Percentiles rank a stretch among this genome's conserved stretches.
phyloP scores from a whole-genome alignment of 2,329 filamentous ascomycete species.

The Aspergillus fijiensis region DNA sequence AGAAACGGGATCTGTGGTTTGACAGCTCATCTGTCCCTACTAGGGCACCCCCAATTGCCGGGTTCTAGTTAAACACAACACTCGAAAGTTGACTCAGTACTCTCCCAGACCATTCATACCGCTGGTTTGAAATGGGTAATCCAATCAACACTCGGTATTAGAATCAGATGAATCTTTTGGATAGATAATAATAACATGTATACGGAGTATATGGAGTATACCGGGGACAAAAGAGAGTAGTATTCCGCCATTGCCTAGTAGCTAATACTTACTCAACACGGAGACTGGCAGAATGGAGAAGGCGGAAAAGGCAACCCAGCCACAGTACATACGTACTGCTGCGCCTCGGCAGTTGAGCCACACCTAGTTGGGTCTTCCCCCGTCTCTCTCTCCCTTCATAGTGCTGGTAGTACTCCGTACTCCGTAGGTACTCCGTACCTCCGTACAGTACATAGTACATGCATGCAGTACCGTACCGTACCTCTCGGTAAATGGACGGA shows the following conservation, averaged over 20 bases:
- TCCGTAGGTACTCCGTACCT: no score
- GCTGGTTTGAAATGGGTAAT: not conserved
- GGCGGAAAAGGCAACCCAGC: not conserved
- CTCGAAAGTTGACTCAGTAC: not conserved
- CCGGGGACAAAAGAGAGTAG: not conserved
- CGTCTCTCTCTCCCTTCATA: not conserved
- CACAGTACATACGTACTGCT: not conserved
- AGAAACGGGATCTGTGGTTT: conserved; percentile 5
- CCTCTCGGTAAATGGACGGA: no score
- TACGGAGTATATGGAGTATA: not conserved
- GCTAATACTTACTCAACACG: no score
- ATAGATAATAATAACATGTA: not conserved
- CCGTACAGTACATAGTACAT: not conserved
- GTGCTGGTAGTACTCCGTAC: no score
- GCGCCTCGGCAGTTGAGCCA: not conserved
- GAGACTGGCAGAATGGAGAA: not conserved
- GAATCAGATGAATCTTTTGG: not conserved
- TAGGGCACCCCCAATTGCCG: not conserved
- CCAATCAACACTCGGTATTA: not conserved
- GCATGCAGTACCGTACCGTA: not conserved
- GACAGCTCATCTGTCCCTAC: conserved; percentile 8
- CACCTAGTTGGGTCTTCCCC: not conserved
- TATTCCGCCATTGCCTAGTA: not conserved
- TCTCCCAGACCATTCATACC: not conserved
- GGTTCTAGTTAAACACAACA: not conserved